Conservation (phyloP, 805 yeast genomes). For the Kuraishia cidri region DNA sequence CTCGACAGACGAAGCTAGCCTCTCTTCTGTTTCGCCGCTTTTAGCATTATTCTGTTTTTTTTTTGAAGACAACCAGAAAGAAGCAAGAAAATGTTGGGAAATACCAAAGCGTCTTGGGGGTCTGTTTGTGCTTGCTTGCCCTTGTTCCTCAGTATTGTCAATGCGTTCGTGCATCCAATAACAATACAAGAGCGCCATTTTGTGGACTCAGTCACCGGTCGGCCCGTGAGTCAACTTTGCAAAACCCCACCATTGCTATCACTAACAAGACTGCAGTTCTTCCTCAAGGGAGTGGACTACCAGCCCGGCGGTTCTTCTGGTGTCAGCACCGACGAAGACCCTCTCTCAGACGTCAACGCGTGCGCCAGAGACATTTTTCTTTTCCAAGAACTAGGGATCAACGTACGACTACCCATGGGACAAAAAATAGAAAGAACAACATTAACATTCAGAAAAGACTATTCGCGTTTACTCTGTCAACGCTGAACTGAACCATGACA, state of each 20-base stretch:
- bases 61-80: too few relatives aligned
- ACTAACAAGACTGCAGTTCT: constrained; percentile 37
- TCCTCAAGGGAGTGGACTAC: constrained; percentile 82
- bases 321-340: constrained; percentile 49
- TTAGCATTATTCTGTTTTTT: too few relatives aligned
- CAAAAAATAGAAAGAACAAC: not conserved
- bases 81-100: too few relatives aligned
- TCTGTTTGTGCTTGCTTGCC: too few relatives aligned
- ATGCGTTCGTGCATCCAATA: too few relatives aligned
- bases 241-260: not conserved
- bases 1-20: too few relatives aligned
- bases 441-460: constrained; percentile 27
- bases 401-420: constrained; percentile 26
- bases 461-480: constrained; percentile 83
- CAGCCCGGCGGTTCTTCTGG: constrained; percentile 95
- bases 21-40: too few relatives aligned
- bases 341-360: constrained; percentile 57
- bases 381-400: constrained; percentile 79
- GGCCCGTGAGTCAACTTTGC: constrained; percentile 42
- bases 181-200: too few relatives aligned
- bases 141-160: too few relatives aligned
- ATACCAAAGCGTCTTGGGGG: too few relatives aligned
- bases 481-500: constrained; percentile 75
- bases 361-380: constrained; percentile 80
- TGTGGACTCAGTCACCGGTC: constrained; percentile 62